A percentile compares a stretch with the other conserved stretches of the same genome.
Conservation (phyloP, 1,284 basidiomycete species). For the Ganoderma resinaceum region DNA sequence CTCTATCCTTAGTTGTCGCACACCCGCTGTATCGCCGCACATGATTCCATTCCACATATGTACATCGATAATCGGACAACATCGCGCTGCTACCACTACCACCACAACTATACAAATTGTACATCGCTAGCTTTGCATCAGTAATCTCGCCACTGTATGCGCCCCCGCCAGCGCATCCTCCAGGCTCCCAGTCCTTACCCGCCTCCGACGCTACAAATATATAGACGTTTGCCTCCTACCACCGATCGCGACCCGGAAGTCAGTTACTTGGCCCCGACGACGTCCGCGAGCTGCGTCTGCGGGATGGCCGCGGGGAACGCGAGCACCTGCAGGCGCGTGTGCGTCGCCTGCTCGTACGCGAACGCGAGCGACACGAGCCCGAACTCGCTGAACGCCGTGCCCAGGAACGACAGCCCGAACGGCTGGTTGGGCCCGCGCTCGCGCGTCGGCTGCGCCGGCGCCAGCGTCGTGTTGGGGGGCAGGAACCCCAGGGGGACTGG, state of each 20-base stretch:
- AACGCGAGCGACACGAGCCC: constrained; percentile 64
- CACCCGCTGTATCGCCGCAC: constrained; percentile 4
- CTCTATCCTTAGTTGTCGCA: background rate
- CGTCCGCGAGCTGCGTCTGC: constrained; percentile 63
- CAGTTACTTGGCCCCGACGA: constrained; percentile 32
- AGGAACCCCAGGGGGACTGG: constrained; percentile 68
- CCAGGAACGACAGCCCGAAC: constrained; percentile 69
- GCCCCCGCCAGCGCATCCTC: background rate
- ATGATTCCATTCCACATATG: background rate
- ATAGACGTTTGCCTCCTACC: background rate
- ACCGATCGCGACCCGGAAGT: background rate
- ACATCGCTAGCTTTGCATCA: constrained; percentile 1
- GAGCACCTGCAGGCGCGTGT: constrained; percentile 55
- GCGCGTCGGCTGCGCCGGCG: constrained; percentile 44
- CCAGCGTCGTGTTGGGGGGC: constrained; percentile 50
- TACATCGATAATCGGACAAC: background rate
- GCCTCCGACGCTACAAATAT: background rate
- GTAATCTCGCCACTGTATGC: background rate
- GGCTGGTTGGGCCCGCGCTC: constrained; percentile 67
- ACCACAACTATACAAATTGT: no score
- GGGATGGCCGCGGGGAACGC: constrained; percentile 67
- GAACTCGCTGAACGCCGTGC: constrained; percentile 69
- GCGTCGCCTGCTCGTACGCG: constrained; percentile 72
- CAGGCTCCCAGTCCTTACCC: background rate
- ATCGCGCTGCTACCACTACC: background rate